Conservation (phyloP, 2,329 filamentous ascomycete genomes). For the Hymenoscyphus salicellus region DNA sequence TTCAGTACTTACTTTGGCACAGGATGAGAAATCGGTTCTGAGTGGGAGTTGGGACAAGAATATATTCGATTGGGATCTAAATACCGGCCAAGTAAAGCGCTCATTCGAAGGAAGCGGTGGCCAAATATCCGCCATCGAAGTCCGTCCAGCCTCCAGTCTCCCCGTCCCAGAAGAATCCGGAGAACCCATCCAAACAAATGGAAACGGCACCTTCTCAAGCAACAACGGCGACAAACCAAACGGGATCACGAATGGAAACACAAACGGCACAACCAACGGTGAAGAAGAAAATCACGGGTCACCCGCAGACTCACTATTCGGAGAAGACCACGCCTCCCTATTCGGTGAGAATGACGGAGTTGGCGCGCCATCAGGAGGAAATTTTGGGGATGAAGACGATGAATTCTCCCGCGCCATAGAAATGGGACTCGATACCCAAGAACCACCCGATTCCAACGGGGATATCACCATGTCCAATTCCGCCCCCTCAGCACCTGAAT, state of each 20-base stretch:
- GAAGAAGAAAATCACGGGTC: slow-evolving; percentile 58
- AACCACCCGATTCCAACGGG: slow-evolving; percentile 26
- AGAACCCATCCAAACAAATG: slow-evolving; percentile 53
- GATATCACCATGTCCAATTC: slow-evolving; percentile 31
- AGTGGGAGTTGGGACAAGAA: slow-evolving; percentile 97
- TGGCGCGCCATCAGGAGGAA: slow-evolving; percentile 51
- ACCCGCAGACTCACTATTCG: slow-evolving; percentile 72
- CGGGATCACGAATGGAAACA: slow-evolving; percentile 44
- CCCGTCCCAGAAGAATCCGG: slow-evolving; percentile 71
- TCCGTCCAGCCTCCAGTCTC: slow-evolving; percentile 71
- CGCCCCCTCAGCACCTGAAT: slow-evolving; percentile 5
- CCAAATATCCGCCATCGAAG: slow-evolving; percentile 86
- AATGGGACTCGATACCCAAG: slow-evolving; percentile 34
- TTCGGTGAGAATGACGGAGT: slow-evolving; percentile 74
- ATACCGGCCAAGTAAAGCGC: slow-evolving; percentile 74
- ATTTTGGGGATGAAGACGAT: slow-evolving; percentile 80
- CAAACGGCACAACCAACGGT: slow-evolving; percentile 39
- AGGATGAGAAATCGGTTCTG: slow-evolving; percentile 81
- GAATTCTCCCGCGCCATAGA: slow-evolving; percentile 76
- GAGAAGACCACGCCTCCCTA: slow-evolving; percentile 69
- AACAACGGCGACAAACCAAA: slow-evolving; percentile 63
- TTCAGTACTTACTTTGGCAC: slow-evolving; percentile 75
- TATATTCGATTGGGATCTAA: slow-evolving; percentile 91
- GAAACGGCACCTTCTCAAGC: slow-evolving; percentile 65
- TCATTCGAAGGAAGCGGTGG: slow-evolving; percentile 73